phyloP scores from a whole-genome alignment of 2,329 filamentous ascomycete genomes.

The Capronia americana region DNA sequence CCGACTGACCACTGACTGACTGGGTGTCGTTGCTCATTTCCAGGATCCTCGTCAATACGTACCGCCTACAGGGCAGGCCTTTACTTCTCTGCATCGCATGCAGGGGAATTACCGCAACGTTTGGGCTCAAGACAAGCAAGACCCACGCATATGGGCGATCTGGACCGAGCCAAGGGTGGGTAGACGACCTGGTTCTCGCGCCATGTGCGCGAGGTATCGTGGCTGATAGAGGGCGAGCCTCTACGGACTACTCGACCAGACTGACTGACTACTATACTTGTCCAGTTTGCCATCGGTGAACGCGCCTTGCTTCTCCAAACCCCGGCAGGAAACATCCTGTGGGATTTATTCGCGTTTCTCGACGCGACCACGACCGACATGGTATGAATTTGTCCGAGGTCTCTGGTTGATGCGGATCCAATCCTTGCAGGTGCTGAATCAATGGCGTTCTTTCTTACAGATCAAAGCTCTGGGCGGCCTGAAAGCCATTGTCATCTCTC shows the following conservation, averaged over 20 bases:
- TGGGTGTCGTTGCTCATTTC: neutral
- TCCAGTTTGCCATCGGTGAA: slow-evolving; percentile 75
- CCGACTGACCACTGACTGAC: neutral
- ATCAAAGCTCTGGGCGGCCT: neutral
- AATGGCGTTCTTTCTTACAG: neutral
- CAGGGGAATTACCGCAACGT: slow-evolving; percentile 3
- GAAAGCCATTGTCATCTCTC: neutral
- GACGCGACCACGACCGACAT: slow-evolving; percentile 68
- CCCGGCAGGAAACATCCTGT: slow-evolving; percentile 72
- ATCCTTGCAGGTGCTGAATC: neutral
- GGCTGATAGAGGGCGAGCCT: too few relatives aligned
- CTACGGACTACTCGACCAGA: neutral
- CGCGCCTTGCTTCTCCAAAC: slow-evolving; percentile 73
- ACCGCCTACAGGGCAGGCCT: neutral
- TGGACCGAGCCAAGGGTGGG: neutral
- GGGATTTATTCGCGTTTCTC: slow-evolving; percentile 77
- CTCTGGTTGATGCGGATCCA: neutral
- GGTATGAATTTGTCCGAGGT: neutral
- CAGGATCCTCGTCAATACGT: slow-evolving; percentile 1
- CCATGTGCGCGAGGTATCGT: neutral
- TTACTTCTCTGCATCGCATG: neutral
- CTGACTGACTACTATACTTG: neutral
- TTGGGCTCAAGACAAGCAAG: slow-evolving; percentile 1
- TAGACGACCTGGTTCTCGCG: neutral
- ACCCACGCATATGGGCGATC: neutral